Evolutionary conservation across 805 yeast species (phyloP).

Genomic region (Maudiozyma pseudohumilis): DNA sequence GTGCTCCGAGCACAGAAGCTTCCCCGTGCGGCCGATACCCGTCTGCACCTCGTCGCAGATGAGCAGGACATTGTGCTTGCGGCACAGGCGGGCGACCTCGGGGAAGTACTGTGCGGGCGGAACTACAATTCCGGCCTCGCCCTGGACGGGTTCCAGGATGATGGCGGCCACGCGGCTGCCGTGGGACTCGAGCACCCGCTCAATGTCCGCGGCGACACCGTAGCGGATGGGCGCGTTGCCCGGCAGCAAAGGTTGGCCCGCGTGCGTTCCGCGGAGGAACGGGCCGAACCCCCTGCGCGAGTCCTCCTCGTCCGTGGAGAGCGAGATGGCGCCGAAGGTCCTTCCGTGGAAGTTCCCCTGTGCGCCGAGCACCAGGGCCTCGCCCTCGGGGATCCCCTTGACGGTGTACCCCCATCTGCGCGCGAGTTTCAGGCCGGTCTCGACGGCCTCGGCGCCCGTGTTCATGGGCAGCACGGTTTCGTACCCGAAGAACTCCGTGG

Average conservation of each 20-base stretch:
- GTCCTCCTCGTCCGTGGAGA: constrained; percentile 86
- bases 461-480: constrained; percentile 96
- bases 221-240: constrained; percentile 57
- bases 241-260: constrained; percentile 70
- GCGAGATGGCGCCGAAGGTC: constrained; percentile 87
- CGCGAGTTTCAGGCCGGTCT: constrained; percentile 86
- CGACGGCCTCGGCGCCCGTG: constrained; percentile 98
- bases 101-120: constrained; percentile 77
- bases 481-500: constrained; percentile 81
- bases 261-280: constrained; percentile 73
- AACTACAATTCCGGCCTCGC: constrained; percentile 96
- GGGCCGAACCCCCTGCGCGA: constrained; percentile 88
- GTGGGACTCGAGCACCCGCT: constrained; percentile 66
- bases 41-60: constrained; percentile 97
- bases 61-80: constrained; percentile 72
- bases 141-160: constrained; percentile 91
- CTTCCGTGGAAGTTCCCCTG: constrained; percentile 93
- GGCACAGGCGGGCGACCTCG: constrained; percentile 64
- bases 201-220: constrained; percentile 80
- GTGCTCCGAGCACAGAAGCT: constrained; percentile 85
- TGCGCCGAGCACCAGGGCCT: constrained; percentile 83
- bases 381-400: constrained; percentile 72
- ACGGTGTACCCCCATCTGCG: constrained; percentile 94
- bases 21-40: constrained; percentile 95
- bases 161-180: constrained; percentile 89